These are phyloP conservation scores for Bipolaris zeicola DNA, from an alignment of 2,329 filamentous ascomycete species.

Conservation along the genomic window DNA sequence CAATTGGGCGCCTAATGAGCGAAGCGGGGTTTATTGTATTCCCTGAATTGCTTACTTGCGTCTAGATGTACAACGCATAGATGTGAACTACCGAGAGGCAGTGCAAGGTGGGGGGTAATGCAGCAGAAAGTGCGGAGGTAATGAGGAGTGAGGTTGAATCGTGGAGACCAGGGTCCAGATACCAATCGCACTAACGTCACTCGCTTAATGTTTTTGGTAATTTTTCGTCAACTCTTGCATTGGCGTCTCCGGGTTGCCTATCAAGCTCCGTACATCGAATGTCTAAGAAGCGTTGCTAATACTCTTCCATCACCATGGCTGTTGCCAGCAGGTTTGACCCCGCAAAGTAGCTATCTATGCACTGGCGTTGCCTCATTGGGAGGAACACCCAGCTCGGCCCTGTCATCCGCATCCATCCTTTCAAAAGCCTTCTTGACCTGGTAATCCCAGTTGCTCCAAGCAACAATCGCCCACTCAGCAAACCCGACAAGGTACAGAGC, in stretches of 20 bases:
- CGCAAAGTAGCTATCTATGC: conserved; percentile 15
- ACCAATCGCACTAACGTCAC: conserved; percentile 18
- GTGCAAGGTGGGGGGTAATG: conserved; percentile 23
- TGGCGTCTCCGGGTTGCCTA: conserved; percentile 20
- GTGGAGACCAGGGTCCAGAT: conserved; percentile 27
- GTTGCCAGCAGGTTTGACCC: conserved; percentile 1
- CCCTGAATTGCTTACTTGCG: conserved; percentile 1
- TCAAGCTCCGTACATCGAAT: conserved; percentile 30
- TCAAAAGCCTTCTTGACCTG: conserved; percentile 74
- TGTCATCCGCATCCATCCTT: conserved; percentile 64
- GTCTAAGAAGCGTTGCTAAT: conserved; percentile 30
- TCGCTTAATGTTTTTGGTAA: conserved; percentile 31
- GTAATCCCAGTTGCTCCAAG: conserved; percentile 74
- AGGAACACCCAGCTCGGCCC: conserved; percentile 48
- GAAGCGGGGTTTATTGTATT: neutral
- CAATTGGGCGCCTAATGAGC: conserved; percentile 12
- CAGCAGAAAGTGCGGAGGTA: conserved; percentile 20
- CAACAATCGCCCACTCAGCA: conserved; percentile 80
- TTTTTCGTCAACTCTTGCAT: conserved; percentile 31
- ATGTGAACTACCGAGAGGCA: conserved; percentile 12
- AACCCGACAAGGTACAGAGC: conserved; percentile 75
- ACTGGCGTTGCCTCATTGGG: conserved; percentile 27
- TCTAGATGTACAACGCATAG: conserved; percentile 4
- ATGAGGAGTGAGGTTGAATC: conserved; percentile 27
- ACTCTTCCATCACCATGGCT: neutral